Base-by-base conservation (phyloP, 2,329 filamentous ascomycete genomes). In the Xylariomycetidae sp. region DNA sequence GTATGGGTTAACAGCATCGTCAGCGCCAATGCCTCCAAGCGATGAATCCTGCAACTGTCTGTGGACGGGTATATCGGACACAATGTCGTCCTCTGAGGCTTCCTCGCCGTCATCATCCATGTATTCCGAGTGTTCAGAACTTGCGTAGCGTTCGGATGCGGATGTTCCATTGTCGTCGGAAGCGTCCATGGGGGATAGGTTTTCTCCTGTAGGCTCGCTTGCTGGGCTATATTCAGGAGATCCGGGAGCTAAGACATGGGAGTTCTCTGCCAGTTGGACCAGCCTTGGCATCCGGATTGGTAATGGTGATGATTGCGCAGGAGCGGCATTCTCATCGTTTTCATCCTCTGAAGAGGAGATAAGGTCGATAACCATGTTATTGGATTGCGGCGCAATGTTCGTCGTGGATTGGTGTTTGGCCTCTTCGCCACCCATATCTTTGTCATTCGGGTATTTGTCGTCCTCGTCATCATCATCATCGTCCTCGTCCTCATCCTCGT, bases 321-420 rank as follows among this genome's bases (percentile, higher is more conserved):
- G 15, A 10, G 35, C 37, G 12, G 35, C 32, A 12, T 46, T 43
- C 7, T 31, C 32, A 10, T 42, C 46, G 9, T 27, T 28, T 36
- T 48, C 45, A 17, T 44, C 44, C 37, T 49, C 47, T 10, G 47
- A 49, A 26, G 43, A 45, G 24, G 45, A 48, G 6, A 48, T 39
- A 10, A 48, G 37, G 39, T 48, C 45, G 34, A 48, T 48, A 20
- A 48, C 42, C 13, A 24, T 34, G 26, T 42, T 42, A n/a, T 19
- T 32, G 10, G 37, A 23, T 19, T 33, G 35, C 28, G 37, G 31
- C 23, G 25, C 19, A 23, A 13, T 22, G 25, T 25, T 27, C 29
- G 37, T 20, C 6, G 31, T 14, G 18, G 29, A 5, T 10, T 31
- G 29, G n/a, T 9, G 31, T 24, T 25, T 10, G 8, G 22, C 6